Base-by-base conservation (phyloP, 768 basidiomycete species). In the Boletus sp. region DNA sequence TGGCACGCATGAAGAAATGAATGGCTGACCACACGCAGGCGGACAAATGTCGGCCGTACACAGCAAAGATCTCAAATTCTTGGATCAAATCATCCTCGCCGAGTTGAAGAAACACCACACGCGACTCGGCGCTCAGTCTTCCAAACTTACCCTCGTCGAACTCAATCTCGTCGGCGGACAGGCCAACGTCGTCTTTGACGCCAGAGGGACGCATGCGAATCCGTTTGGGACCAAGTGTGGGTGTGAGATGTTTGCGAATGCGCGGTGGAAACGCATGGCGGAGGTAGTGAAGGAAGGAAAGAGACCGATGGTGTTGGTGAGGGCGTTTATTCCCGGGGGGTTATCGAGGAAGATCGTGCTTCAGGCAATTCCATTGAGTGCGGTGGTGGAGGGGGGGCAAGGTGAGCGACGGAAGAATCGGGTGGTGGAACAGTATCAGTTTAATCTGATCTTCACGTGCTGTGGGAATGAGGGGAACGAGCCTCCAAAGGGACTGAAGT, bases 251-350 rank as follows among this genome's bases (percentile, higher is more conserved):
- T 60, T 59, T 40, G 54, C 64, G 9, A 56, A 64, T 19, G 48
- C 48, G n/a, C 61, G 60, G 25, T 69, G 67, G 69, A 64, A 61
- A 44, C 57, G 47, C 21, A 59, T 67, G 41, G 53, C 57, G 7
- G 62, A 65, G 29, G 47, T 25, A 33, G 59, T 56, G 9, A 54
- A 33, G 43, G 58, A 56, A 17, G 57, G 56, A 11, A 50, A 55
- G 27, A 51, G 33, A 32, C 55, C 56, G 17, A 49, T 56, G 39
- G 55, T 70, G 2, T 39, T 70, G 15, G 68, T 69, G 6, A 59
- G 68, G 43, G 69, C 55, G 7, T 67, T 66, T 44, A 57, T 70
- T 27, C 55, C 69, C 0, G 69, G 64, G 2, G 69, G 69, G 2
- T 42, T 44, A 37, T 49, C 67, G 23, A 66, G 68, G 49, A 69